Percentiles rank a stretch among this genome's conserved stretches.
Evolutionary conservation across 495 filamentous ascomycete species (phyloP).

Genomic region (Podospora anserina): DNA sequence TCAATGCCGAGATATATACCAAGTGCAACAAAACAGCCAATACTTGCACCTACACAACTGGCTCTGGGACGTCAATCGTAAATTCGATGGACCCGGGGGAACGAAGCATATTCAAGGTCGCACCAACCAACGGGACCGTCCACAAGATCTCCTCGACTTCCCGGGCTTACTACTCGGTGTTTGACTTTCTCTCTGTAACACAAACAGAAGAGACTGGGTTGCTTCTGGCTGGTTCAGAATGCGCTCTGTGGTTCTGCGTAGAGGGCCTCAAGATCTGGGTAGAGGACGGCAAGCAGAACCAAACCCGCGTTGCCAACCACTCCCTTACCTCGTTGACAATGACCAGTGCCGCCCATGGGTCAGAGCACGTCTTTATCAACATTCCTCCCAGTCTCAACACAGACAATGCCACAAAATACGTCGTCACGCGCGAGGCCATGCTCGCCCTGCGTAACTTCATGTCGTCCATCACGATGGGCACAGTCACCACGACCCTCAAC

Average conservation of each 20-base stretch:
- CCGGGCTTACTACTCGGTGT: constrained; percentile 34
- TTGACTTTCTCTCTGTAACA: constrained; percentile 34
- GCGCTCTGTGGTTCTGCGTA: constrained; percentile 40
- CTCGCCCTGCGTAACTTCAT: constrained; percentile 32
- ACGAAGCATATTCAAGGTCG: constrained; percentile 30
- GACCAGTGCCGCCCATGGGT: constrained; percentile 6
- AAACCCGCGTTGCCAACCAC: constrained; percentile 28
- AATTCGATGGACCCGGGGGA: constrained; percentile 12
- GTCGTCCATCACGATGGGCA: constrained; percentile 29
- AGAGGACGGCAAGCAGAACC: constrained; percentile 27
- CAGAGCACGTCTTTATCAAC: constrained; percentile 33
- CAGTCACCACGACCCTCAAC: constrained; percentile 25
- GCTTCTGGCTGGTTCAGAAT: constrained; percentile 20
- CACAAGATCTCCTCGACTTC: constrained; percentile 16
- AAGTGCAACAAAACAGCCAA: constrained; percentile 23
- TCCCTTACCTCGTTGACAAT: constrained; percentile 26
- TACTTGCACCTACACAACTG: constrained; percentile 34
- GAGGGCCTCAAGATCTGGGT: constrained; percentile 30
- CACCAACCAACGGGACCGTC: constrained; percentile 29
- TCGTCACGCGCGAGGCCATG: constrained; percentile 32
- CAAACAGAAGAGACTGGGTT: constrained; percentile 18
- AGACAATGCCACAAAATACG: constrained; percentile 26
- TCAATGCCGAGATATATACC: constrained; percentile 20
- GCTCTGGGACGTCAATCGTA: constrained; percentile 29
- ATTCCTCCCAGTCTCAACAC: constrained; percentile 31